Evolutionary conservation across 1,139 yeast genomes (phyloP).

Genomic region (Protomyces inundatus): DNA sequence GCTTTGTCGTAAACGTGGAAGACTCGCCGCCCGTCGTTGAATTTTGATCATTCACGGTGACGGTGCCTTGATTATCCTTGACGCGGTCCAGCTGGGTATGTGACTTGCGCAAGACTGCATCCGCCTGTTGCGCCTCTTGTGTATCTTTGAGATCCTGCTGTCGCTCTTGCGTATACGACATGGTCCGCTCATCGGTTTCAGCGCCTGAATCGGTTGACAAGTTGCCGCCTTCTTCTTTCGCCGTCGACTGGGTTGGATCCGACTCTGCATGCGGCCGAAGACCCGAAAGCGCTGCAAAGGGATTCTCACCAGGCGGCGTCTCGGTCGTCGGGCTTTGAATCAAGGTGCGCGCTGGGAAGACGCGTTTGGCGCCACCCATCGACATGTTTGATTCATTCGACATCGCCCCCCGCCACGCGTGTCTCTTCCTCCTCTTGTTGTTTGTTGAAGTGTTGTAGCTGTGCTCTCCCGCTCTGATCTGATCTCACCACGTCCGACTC

Average conservation of each 20-base stretch:
- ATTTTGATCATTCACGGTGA: conserved; percentile 3
- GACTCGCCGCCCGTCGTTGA: conserved; percentile 1
- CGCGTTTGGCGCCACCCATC: neutral
- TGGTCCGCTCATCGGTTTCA: neutral
- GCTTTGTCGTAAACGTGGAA: neutral
- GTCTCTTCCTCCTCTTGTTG: neutral
- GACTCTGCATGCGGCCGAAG: neutral
- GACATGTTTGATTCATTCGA: neutral
- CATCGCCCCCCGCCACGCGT: neutral
- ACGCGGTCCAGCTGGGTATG: conserved; percentile 6
- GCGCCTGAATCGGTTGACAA: neutral
- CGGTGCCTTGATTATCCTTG: conserved; percentile 3
- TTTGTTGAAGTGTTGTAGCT: neutral
- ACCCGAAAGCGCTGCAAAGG: neutral
- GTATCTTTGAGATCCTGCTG: neutral
- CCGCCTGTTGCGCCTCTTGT: neutral
- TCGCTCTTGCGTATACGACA: neutral
- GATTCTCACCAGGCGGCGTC: neutral
- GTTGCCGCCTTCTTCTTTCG: neutral
- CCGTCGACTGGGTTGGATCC: neutral
- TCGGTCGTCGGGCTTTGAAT: conserved; percentile 2
- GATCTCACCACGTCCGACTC: no score
- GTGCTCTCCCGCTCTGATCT: no score
- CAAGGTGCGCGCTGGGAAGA: conserved; percentile 23
- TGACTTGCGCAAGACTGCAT: neutral